Conservation (phyloP, 1,284 basidiomycete genomes). For the Ceratobasidium theobromae region DNA sequence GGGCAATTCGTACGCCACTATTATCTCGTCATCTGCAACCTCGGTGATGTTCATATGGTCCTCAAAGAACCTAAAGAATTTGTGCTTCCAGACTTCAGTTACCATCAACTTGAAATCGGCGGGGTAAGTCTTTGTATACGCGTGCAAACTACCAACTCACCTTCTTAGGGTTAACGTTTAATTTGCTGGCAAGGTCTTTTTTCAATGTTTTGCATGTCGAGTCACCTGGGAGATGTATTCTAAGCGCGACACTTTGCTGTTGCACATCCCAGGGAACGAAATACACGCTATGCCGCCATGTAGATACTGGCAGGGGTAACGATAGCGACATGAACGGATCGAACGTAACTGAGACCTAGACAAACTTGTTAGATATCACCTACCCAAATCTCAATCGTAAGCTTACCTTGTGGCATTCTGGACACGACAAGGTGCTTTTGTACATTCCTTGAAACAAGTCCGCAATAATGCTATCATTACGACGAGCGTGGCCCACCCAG, state of each 20-base stretch:
- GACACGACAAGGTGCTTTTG: slow-evolving; percentile 91
- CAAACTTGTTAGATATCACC: not conserved
- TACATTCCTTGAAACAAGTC: slow-evolving; percentile 99
- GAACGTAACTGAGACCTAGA: slow-evolving; percentile 94
- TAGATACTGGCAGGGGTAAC: slow-evolving; percentile 77
- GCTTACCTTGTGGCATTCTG: slow-evolving; percentile 88
- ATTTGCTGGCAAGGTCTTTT: slow-evolving; percentile 71
- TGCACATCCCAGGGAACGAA: slow-evolving; percentile 78
- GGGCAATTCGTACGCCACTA: slow-evolving; percentile 77
- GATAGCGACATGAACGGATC: slow-evolving; percentile 99
- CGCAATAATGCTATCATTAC: slow-evolving; percentile 98
- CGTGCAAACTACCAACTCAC: slow-evolving; percentile 47
- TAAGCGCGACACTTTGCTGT: slow-evolving; percentile 58
- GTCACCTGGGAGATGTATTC: slow-evolving; percentile 73
- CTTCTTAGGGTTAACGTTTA: slow-evolving; percentile 63
- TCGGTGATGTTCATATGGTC: slow-evolving; percentile 68
- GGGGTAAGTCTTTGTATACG: slow-evolving; percentile 18
- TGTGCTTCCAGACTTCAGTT: slow-evolving; percentile 68
- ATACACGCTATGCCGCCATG: slow-evolving; percentile 71
- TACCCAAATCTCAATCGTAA: not conserved
- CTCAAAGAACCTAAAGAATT: slow-evolving; percentile 79
- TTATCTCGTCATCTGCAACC: slow-evolving; percentile 61
- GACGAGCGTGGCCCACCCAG: slow-evolving; percentile 97
- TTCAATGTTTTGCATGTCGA: slow-evolving; percentile 80
- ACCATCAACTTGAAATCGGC: slow-evolving; percentile 61